A percentile compares a stretch with the other conserved stretches of the same genome.
phyloP scores from a whole-genome alignment of 164 flowering plant species.

The Nelumbo lutea region DNA sequence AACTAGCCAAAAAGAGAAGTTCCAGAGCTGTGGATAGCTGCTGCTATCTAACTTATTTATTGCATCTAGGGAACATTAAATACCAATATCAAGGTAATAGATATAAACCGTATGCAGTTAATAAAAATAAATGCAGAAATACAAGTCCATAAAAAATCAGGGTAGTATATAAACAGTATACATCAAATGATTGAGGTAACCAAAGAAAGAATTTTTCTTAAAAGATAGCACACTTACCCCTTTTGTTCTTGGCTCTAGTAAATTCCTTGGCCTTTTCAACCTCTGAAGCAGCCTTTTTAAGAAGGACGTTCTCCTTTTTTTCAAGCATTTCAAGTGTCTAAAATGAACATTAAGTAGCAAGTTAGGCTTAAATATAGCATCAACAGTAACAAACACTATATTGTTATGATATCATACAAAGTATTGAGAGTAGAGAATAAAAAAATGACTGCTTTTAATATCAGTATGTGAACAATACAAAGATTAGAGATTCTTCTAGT shows the following conservation, averaged over 20 bases:
- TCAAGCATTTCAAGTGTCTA: constrained; percentile 79
- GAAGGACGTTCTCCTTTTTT: constrained; percentile 69
- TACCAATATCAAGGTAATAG: too few relatives aligned
- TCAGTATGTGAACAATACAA: background rate
- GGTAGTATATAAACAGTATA: too few relatives aligned
- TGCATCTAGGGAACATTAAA: too few relatives aligned
- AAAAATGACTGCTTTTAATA: background rate
- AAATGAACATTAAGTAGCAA: background rate
- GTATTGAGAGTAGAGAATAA: background rate
- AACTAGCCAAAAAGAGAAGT: too few relatives aligned
- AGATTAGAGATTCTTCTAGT: background rate
- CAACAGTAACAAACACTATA: background rate
- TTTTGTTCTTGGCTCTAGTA: constrained; percentile 65
- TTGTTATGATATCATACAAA: background rate
- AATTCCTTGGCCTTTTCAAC: constrained; percentile 70
- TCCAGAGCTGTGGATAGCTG: too few relatives aligned
- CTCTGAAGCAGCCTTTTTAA: constrained; percentile 64
- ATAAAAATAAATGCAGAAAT: too few relatives aligned
- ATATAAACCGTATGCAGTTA: too few relatives aligned
- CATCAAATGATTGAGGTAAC: too few relatives aligned
- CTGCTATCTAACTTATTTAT: too few relatives aligned
- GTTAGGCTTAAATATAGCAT: background rate
- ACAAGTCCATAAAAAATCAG: too few relatives aligned
- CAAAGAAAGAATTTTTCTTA: too few relatives aligned
- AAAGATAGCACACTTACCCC: constrained; percentile 32